These are phyloP conservation scores for Leccinellum albellum DNA, from an alignment of 768 basidiomycete genomes.

Conservation along the genomic window DNA sequence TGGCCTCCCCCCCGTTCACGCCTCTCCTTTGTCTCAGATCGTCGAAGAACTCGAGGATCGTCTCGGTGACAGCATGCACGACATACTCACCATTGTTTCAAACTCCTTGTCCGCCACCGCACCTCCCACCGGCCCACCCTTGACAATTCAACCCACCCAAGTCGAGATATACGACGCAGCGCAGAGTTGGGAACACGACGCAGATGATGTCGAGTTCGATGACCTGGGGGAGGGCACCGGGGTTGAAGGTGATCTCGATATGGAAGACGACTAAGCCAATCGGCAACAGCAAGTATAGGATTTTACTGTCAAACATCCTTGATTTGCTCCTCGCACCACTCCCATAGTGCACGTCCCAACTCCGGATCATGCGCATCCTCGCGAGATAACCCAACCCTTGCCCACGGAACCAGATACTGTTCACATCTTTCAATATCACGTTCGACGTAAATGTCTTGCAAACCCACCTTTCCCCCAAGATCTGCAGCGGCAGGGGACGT, in stretches of 20 bases:
- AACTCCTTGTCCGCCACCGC: conserved; percentile 30
- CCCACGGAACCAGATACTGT: conserved; percentile 36
- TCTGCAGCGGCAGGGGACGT: conserved; percentile 23
- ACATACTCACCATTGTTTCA: conserved; percentile 58
- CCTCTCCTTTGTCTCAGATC: conserved; percentile 49
- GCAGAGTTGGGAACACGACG: conserved; percentile 34
- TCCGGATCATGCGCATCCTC: conserved; percentile 20
- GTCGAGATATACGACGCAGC: conserved; percentile 16
- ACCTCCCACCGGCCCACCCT: neutral
- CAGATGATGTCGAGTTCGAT: conserved; percentile 57
- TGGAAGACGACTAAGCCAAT: conserved; percentile 54
- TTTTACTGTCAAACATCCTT: conserved; percentile 13
- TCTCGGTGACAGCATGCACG: conserved; percentile 64
- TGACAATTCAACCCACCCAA: neutral
- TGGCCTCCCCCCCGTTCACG: neutral
- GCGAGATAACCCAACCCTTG: conserved; percentile 24
- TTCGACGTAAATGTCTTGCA: neutral
- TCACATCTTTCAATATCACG: neutral
- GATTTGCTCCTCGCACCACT: conserved; percentile 36
- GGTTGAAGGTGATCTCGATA: conserved; percentile 67
- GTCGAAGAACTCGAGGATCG: conserved; percentile 90
- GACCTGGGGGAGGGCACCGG: conserved; percentile 64
- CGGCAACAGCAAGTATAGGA: neutral
- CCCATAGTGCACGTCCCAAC: conserved; percentile 29
- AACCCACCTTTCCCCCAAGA: conserved; percentile 26